These are phyloP conservation scores for Dactylellina parvicollis DNA, from an alignment of 2,329 filamentous ascomycete genomes.

Conservation along the genomic window DNA sequence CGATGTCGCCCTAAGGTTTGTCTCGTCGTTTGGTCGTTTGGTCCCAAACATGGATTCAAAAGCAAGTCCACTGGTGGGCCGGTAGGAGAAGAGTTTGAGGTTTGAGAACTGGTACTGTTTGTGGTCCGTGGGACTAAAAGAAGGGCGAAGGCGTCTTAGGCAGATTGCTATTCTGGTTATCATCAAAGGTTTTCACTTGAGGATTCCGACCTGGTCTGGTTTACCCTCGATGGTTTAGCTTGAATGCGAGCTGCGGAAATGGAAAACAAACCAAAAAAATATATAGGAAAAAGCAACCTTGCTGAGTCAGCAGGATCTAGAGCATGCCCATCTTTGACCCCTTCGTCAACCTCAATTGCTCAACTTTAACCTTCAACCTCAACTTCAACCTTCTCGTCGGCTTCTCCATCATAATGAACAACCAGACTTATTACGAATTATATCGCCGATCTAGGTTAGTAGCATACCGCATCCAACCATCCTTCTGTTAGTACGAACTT, in stretches of 20 bases:
- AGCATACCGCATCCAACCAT: too few species aligned
- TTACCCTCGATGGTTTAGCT: too few species aligned
- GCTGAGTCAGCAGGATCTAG: neutral
- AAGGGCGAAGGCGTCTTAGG: slow-evolving; percentile 1
- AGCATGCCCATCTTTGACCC: too few species aligned
- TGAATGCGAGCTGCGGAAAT: too few species aligned
- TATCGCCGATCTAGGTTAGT: slow-evolving; percentile 96
- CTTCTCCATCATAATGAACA: slow-evolving; percentile 61
- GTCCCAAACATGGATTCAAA: slow-evolving; percentile 27
- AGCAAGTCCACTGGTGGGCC: neutral
- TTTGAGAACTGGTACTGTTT: neutral
- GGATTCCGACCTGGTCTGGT: neutral
- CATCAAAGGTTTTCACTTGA: neutral
- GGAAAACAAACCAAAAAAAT: too few species aligned
- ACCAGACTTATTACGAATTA: slow-evolving; percentile 82
- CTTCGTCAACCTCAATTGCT: too few species aligned
- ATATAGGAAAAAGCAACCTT: too few species aligned
- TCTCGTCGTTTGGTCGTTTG: slow-evolving; percentile 24
- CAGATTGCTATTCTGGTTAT: neutral
- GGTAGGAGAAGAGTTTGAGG: neutral
- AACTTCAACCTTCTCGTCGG: neutral
- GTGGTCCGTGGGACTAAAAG: neutral
- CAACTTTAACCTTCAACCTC: too few species aligned
- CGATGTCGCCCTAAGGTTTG: neutral
- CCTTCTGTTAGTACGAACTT: too few species aligned